These are phyloP conservation scores for Mastigamoeba balamuthi DNA, from an alignment of 78 protist genomes.

Conservation along the genomic window DNA sequence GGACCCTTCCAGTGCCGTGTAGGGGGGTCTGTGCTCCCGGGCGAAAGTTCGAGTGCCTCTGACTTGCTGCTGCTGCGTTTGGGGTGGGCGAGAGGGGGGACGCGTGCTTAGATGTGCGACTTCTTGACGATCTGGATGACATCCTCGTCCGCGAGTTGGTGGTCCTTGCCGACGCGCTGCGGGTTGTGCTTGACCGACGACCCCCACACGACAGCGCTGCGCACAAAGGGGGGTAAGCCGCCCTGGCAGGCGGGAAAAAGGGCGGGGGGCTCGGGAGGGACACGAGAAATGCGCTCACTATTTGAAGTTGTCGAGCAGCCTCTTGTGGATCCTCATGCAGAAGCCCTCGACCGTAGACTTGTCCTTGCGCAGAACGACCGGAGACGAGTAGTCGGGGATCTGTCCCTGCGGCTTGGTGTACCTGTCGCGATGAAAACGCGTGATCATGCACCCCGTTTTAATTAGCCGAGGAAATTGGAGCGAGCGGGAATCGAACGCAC, in stretches of 20 bases:
- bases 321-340: conserved; percentile 83
- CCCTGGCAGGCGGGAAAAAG: background rate
- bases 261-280: no score
- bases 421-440: background rate
- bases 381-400: conserved; percentile 93
- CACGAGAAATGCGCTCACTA: conserved; percentile 47
- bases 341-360: conserved; percentile 66
- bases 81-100: no score
- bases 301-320: conserved; percentile 76
- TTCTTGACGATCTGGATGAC: conserved; percentile 94
- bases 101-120: no score
- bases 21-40: no score
- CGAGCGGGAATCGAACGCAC: conserved; percentile 6
- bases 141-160: conserved; percentile 95
- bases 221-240: background rate
- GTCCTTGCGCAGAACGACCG: conserved; percentile 80
- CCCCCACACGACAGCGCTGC: conserved; percentile 97
- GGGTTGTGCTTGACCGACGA: conserved; percentile 90
- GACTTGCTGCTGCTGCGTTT: no score
- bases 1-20: no score
- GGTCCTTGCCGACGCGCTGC: conserved; percentile 82
- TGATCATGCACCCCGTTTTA: background rate
- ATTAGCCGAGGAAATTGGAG: background rate
- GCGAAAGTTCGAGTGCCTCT: no score
- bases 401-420: conserved; percentile 98